phyloP scores from a whole-genome alignment of 106 monocot species.

The Acorus gramineus region DNA sequence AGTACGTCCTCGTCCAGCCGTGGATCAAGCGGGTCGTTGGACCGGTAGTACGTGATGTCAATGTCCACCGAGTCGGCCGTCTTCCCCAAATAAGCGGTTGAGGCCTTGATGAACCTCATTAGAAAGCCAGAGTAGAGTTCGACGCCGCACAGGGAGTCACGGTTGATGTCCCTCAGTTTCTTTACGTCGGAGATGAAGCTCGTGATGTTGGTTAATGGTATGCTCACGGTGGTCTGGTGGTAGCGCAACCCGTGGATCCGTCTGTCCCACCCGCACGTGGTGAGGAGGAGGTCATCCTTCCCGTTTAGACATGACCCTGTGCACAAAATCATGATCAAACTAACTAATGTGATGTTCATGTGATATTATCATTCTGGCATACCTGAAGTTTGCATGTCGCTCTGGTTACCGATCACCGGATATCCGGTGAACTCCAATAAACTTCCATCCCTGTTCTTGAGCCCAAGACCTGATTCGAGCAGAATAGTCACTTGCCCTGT shows the following conservation, averaged over 20 bases:
- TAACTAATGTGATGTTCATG: too few relatives aligned
- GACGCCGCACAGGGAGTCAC: too few relatives aligned
- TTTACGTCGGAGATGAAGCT: constrained; percentile 5
- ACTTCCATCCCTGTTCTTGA: constrained; percentile 14
- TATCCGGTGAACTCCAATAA: constrained; percentile 18
- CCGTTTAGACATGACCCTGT: constrained; percentile 19
- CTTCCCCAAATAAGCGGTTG: too few relatives aligned
- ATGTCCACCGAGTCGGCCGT: too few relatives aligned
- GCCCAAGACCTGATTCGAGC: constrained; percentile 3
- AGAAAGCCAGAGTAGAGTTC: too few relatives aligned
- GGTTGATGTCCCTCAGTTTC: too few relatives aligned
- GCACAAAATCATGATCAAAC: neutral
- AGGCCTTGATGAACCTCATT: too few relatives aligned
- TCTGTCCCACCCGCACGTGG: constrained; percentile 39
- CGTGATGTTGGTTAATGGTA: constrained; percentile 11
- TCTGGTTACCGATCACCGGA: constrained; percentile 24
- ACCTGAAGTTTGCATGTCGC: constrained; percentile 29
- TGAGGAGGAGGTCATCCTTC: constrained; percentile 18
- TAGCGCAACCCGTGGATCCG: constrained; percentile 23
- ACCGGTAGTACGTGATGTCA: too few relatives aligned
- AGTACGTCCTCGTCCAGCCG: too few relatives aligned
- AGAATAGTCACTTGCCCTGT: constrained; percentile 3
- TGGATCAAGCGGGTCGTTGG: too few relatives aligned
- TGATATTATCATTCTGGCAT: neutral
- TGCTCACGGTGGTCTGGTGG: constrained; percentile 30